A percentile compares a stretch with the other conserved stretches of the same genome.
phyloP scores from a whole-genome alignment of 345 rosid genomes.

The Eucalyptus curtisii region DNA sequence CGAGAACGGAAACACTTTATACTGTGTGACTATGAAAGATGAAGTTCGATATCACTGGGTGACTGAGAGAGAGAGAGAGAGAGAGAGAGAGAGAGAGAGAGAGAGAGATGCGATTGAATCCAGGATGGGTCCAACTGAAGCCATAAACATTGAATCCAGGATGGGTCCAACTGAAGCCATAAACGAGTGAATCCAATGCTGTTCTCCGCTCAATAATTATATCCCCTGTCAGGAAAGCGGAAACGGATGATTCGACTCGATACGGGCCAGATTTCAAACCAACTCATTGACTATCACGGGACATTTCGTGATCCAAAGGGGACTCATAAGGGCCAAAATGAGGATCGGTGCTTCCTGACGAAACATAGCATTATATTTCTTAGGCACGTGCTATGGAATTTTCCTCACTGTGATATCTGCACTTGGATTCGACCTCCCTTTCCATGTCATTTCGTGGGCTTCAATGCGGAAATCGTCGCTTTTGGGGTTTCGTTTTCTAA shows the following conservation, averaged over 20 bases:
- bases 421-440: neutral
- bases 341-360: neutral
- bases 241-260: neutral
- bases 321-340: neutral
- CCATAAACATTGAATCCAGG: neutral
- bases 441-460: neutral
- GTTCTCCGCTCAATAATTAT: neutral
- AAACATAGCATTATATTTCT: neutral
- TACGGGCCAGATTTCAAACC: neutral
- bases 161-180: neutral
- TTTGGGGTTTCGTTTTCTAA: neutral
- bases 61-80: neutral
- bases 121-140: neutral
- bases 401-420: neutral
- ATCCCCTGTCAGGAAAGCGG: neutral
- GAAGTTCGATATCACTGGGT: neutral
- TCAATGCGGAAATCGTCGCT: neutral
- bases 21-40: neutral
- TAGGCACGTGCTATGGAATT: neutral
- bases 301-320: neutral
- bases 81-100: neutral
- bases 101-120: neutral
- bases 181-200: neutral
- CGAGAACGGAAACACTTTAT: neutral
- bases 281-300: neutral